phyloP scores from a whole-genome alignment of 345 rosid genomes.

The Ricinus communis region DNA sequence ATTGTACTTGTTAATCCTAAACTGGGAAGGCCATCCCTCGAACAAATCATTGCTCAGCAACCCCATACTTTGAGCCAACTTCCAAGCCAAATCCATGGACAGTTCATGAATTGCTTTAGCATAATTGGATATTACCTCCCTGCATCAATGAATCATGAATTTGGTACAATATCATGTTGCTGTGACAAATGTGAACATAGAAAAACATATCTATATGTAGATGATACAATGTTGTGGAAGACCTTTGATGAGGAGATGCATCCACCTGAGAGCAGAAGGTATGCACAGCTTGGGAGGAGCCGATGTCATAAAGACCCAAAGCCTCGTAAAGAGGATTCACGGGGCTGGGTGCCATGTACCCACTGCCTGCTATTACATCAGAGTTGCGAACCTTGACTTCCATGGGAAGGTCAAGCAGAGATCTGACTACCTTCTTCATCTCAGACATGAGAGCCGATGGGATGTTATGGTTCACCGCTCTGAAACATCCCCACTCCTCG shows the following conservation, averaged over 20 bases:
- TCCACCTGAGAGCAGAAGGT: constrained; percentile 65
- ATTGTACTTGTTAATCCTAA: constrained; percentile 77
- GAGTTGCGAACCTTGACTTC: constrained; percentile 59
- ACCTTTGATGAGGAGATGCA: constrained; percentile 73
- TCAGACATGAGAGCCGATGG: constrained; percentile 48
- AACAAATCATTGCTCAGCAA: constrained; percentile 30
- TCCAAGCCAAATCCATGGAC: constrained; percentile 48
- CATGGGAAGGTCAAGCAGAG: constrained; percentile 61
- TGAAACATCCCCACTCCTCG: constrained; percentile 81
- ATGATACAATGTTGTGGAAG: too few species aligned
- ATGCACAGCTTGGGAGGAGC: constrained; percentile 56
- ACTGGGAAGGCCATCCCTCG: constrained; percentile 74
- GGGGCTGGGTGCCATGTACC: constrained; percentile 50
- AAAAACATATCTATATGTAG: too few species aligned
- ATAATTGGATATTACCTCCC: constrained; percentile 59
- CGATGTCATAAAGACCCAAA: constrained; percentile 70
- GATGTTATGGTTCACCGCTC: constrained; percentile 64
- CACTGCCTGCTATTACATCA: constrained; percentile 68
- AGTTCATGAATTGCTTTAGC: constrained; percentile 55
- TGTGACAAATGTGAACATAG: too few species aligned
- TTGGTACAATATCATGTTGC: too few species aligned
- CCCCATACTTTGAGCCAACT: constrained; percentile 59
- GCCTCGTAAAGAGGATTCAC: constrained; percentile 83
- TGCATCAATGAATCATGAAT: constrained; percentile 12
- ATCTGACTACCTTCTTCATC: constrained; percentile 63